Evolutionary conservation across 805 yeast species (phyloP).

Genomic region (Brettanomyces sp.): DNA sequence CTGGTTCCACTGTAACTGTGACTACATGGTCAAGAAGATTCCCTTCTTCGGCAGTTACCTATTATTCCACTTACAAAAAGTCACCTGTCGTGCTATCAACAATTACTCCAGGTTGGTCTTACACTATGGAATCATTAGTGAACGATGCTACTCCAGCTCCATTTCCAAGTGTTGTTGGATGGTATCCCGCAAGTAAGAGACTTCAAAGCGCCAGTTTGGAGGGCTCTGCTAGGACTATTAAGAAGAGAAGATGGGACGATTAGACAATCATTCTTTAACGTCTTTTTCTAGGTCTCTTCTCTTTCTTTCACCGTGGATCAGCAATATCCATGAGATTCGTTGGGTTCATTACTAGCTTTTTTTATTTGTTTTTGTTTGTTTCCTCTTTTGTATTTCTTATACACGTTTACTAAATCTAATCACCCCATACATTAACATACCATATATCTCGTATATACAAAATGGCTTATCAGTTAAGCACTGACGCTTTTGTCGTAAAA

Average conservation of each 20-base stretch:
- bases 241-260: constrained; percentile 26
- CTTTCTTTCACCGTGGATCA: not conserved
- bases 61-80: constrained; percentile 37
- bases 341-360: not conserved
- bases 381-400: not conserved
- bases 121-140: constrained; percentile 48
- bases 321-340: not conserved
- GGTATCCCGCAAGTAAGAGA: constrained; percentile 55
- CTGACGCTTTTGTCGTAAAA: constrained; percentile 23
- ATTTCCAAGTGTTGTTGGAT: constrained; percentile 50
- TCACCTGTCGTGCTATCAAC: constrained; percentile 52
- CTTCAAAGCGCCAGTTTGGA: constrained; percentile 28
- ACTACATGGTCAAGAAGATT: constrained; percentile 56
- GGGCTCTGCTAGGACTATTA: constrained; percentile 14
- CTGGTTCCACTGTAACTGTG: constrained; percentile 59
- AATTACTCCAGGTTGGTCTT: constrained; percentile 77
- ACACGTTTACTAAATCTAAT: not conserved
- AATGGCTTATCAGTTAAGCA: not conserved
- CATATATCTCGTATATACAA: not conserved
- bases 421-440: too few relatives aligned
- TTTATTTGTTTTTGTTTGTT: too few relatives aligned
- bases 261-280: constrained; percentile 1
- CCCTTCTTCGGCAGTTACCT: constrained; percentile 61
- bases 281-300: not conserved
- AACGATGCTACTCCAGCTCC: constrained; percentile 71